Conservation (phyloP, 371 early-diverging fungal genomes). For the Lichtheimia ornata region DNA sequence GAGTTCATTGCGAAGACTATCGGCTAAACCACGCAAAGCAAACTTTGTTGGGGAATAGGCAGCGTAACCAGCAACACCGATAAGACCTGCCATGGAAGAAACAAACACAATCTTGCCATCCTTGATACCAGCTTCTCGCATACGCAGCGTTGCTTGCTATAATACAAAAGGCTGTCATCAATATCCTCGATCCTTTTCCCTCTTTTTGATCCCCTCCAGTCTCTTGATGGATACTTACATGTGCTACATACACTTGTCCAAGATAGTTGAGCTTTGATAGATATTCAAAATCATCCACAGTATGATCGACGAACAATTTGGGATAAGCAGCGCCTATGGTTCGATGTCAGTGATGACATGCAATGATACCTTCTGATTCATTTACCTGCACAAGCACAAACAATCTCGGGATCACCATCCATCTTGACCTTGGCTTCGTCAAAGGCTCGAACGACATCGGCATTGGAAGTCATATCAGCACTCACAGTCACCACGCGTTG, state of each 20-base stretch:
- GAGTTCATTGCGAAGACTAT: slow-evolving; percentile 75
- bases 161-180: slow-evolving; percentile 25
- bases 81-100: slow-evolving; percentile 73
- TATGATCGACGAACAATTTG: slow-evolving; percentile 72
- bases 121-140: slow-evolving; percentile 61
- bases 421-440: slow-evolving; percentile 59
- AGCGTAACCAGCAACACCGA: slow-evolving; percentile 80
- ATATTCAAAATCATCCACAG: slow-evolving; percentile 59
- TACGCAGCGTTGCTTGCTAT: slow-evolving; percentile 70
- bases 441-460: slow-evolving; percentile 59
- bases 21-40: slow-evolving; percentile 80
- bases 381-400: slow-evolving; percentile 84
- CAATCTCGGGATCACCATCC: slow-evolving; percentile 67
- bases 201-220: too few relatives aligned
- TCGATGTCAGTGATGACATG: too few relatives aligned
- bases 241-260: slow-evolving; percentile 72
- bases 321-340: slow-evolving; percentile 62
- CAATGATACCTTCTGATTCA: too few relatives aligned
- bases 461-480: slow-evolving; percentile 62
- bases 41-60: slow-evolving; percentile 85
- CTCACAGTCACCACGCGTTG: slow-evolving; percentile 55
- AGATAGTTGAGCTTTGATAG: slow-evolving; percentile 79
- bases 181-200: too few relatives aligned
- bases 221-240: slow-evolving; percentile 41
- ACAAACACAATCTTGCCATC: slow-evolving; percentile 80